phyloP scores from a whole-genome alignment of 805 yeast genomes.

The Lipomyces chichibuensis region DNA sequence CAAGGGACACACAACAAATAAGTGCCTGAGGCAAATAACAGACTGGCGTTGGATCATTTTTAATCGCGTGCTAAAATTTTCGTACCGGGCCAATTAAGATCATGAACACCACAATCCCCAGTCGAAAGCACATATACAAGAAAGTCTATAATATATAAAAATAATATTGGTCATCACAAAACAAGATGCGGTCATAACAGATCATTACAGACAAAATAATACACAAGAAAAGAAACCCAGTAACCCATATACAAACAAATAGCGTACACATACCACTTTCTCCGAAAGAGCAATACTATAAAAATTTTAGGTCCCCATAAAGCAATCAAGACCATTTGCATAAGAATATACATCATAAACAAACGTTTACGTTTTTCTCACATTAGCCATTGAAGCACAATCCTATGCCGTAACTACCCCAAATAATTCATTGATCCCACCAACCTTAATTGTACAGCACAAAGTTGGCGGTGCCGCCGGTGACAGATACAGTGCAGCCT shows the following conservation, averaged over 20 bases:
- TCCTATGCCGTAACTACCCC: not conserved
- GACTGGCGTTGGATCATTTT: too few species aligned
- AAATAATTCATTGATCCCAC: not conserved
- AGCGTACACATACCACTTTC: not conserved
- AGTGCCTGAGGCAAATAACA: not conserved
- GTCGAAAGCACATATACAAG: not conserved
- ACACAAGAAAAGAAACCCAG: not conserved
- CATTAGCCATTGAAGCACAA: not conserved
- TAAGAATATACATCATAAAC: not conserved
- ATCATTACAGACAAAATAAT: not conserved
- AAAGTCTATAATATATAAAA: not conserved
- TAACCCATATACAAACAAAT: not conserved
- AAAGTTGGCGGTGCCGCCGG: constrained; percentile 79
- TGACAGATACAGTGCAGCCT: constrained; percentile 94
- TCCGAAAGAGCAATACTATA: not conserved
- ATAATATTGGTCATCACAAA: not conserved
- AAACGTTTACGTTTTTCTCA: not conserved
- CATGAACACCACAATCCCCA: not conserved
- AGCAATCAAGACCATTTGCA: not conserved
- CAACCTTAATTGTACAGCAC: constrained; percentile 58
- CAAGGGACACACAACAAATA: too few species aligned
- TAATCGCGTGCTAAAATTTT: too few species aligned
- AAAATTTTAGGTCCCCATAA: not conserved
- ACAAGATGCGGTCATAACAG: not conserved
- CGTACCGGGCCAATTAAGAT: too few species aligned